phyloP scores from a whole-genome alignment of 169 alveolate species.

The Eimeria necatrix region DNA sequence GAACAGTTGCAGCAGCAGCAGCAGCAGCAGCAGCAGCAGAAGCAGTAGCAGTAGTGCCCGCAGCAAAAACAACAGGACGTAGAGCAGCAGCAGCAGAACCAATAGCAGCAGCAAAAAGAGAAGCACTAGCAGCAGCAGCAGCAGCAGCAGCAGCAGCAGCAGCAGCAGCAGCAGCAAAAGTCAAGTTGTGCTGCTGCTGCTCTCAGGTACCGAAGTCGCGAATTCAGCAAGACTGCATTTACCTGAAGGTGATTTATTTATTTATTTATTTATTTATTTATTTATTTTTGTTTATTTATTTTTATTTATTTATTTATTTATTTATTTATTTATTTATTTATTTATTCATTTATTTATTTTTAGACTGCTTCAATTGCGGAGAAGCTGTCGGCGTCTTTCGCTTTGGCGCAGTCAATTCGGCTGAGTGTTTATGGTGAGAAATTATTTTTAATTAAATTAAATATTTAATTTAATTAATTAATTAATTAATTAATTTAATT shows the following conservation, averaged over 20 bases:
- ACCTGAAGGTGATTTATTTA: not conserved
- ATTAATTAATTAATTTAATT: too few species aligned
- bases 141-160: not conserved
- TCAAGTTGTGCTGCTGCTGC: not conserved
- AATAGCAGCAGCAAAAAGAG: too few species aligned
- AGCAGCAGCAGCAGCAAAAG: not conserved
- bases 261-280: too few species aligned
- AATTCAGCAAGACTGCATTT: not conserved
- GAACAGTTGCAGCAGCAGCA: not conserved
- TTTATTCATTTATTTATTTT: too few species aligned
- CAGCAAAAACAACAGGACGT: not conserved
- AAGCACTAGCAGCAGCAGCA: not conserved
- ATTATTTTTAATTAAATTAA: too few species aligned
- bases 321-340: too few species aligned
- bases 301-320: too few species aligned
- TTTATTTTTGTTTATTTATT: too few species aligned
- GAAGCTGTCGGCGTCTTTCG: conserved; percentile 70
- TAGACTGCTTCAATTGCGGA: not conserved
- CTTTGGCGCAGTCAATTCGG: conserved; percentile 52
- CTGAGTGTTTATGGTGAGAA: conserved; percentile 46
- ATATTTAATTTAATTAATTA: too few species aligned
- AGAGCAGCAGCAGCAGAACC: not conserved
- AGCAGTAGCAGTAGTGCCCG: not conserved
- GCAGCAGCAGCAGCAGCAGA: conserved; percentile 12
- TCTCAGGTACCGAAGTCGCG: not conserved